Evolutionary conservation across 2,329 filamentous ascomycete species (phyloP).

Genomic region (Lasiodiplodia hormozganensis): DNA sequence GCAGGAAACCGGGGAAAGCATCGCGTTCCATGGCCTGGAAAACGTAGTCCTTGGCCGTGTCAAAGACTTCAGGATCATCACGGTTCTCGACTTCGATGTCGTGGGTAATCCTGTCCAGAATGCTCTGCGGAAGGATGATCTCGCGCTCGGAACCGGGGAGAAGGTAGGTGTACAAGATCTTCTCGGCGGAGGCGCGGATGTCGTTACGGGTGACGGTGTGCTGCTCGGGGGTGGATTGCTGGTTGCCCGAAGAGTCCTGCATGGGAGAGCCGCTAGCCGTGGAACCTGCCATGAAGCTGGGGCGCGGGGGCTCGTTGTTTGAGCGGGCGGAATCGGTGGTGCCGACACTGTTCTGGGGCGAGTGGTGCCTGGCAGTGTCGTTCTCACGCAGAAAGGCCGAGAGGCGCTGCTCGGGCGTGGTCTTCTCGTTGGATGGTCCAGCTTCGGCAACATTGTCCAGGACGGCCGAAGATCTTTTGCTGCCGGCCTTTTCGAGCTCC

Average conservation of each 20-base stretch:
- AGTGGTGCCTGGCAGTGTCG: constrained; percentile 53
- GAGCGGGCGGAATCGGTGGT: constrained; percentile 62
- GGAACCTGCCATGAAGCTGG: constrained; percentile 66
- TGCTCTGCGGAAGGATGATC: constrained; percentile 88
- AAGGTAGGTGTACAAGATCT: constrained; percentile 97
- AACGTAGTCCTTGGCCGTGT: constrained; percentile 97
- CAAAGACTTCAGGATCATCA: constrained; percentile 96
- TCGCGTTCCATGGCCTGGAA: constrained; percentile 99
- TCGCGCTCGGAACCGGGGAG: constrained; percentile 95
- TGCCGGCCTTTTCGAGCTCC: constrained; percentile 78
- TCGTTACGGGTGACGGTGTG: constrained; percentile 88
- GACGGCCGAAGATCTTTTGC: constrained; percentile 83
- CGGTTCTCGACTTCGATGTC: constrained; percentile 89
- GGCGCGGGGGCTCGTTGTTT: constrained; percentile 57
- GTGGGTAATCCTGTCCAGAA: constrained; percentile 83
- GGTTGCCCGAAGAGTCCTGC: constrained; percentile 43
- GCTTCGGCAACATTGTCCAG: constrained; percentile 68
- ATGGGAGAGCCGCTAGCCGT: constrained; percentile 76
- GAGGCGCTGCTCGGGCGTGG: constrained; percentile 85
- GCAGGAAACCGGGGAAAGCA: constrained; percentile 95
- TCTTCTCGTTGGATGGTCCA: constrained; percentile 67
- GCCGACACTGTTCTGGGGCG: constrained; percentile 55
- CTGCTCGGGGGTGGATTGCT: constrained; percentile 57
- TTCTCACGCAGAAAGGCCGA: constrained; percentile 82
- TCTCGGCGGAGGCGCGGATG: constrained; percentile 91